These are phyloP conservation scores for Solanum corneliomulleri DNA, from an alignment of 257 asterid species.

Conservation along the genomic window DNA sequence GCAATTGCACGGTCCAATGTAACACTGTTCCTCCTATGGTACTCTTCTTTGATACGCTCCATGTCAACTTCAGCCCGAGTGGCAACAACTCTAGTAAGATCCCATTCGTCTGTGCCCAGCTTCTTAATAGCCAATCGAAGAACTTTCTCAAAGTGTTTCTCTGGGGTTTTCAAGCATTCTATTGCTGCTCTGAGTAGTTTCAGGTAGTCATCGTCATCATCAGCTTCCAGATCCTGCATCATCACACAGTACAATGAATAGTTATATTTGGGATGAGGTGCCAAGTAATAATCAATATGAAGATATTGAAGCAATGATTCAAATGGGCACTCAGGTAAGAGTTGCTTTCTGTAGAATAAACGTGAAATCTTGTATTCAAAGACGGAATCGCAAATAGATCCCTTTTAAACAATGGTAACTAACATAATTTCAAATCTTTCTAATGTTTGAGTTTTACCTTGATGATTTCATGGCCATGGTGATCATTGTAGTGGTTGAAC, in stretches of 20 bases:
- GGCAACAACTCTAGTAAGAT: slow-evolving; percentile 71
- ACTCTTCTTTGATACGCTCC: slow-evolving; percentile 58
- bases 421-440: neutral
- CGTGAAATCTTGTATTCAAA: neutral
- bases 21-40: slow-evolving; percentile 56
- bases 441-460: slow-evolving; percentile 35
- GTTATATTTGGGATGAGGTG: neutral
- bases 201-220: slow-evolving; percentile 46
- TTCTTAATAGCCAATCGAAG: slow-evolving; percentile 52
- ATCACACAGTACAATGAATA: neutral
- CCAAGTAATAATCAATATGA: neutral
- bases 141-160: slow-evolving; percentile 60
- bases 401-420: neutral
- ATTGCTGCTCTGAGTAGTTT: slow-evolving; percentile 55
- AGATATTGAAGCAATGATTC: neutral
- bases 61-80: slow-evolving; percentile 73
- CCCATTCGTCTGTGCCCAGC: slow-evolving; percentile 71
- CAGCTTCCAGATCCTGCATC: slow-evolving; percentile 58
- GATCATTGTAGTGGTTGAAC: slow-evolving; percentile 64
- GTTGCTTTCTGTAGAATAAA: neutral
- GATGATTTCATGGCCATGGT: slow-evolving; percentile 55
- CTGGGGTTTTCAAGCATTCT: slow-evolving; percentile 65
- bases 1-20: slow-evolving; percentile 52
- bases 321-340: neutral
- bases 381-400: neutral